These are phyloP conservation scores for Elongisporangium undulatum DNA, from an alignment of 352 stramenopile species.

Conservation along the genomic window DNA sequence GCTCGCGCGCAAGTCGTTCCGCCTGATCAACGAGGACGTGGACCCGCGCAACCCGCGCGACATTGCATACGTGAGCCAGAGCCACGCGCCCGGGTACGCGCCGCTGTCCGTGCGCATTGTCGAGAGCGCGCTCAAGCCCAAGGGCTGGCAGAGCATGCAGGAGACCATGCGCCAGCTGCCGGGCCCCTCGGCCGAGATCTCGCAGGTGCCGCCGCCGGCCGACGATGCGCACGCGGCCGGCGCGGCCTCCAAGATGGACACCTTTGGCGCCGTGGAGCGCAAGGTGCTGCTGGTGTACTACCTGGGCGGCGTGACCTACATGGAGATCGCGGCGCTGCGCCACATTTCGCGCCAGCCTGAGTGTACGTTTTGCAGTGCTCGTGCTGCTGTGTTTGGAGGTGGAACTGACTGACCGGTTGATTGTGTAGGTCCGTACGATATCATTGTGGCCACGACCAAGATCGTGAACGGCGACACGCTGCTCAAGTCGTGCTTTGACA, in stretches of 20 bases:
- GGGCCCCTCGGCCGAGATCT: conserved; percentile 72
- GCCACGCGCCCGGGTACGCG: conserved; percentile 88
- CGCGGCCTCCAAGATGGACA: conserved; percentile 50
- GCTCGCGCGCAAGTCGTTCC: conserved; percentile 86
- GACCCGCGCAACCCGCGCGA: conserved; percentile 93
- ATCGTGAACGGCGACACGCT: conserved; percentile 85
- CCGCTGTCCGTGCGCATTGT: conserved; percentile 93
- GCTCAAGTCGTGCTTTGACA: conserved; percentile 86
- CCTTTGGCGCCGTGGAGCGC: conserved; percentile 64
- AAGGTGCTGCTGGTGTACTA: conserved; percentile 97
- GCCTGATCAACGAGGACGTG: conserved; percentile 95
- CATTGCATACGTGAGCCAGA: conserved; percentile 89
- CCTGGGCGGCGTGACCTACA: conserved; percentile 94
- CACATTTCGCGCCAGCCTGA: conserved; percentile 90
- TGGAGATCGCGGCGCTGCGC: conserved; percentile 95
- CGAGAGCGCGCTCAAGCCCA: conserved; percentile 79
- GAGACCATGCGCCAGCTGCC: conserved; percentile 84
- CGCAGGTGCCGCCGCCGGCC: conserved; percentile 36
- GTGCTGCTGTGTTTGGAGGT: background rate
- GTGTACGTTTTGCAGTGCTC: conserved; percentile 68
- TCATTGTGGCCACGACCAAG: conserved; percentile 93
- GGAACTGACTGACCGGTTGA: conserved; percentile 4
- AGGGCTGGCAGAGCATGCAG: conserved; percentile 71
- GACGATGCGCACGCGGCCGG: conserved; percentile 33
- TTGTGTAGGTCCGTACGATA: conserved; percentile 75